Conservation (phyloP, 208 protist genomes). For the Wallacemonas sp. region DNA sequence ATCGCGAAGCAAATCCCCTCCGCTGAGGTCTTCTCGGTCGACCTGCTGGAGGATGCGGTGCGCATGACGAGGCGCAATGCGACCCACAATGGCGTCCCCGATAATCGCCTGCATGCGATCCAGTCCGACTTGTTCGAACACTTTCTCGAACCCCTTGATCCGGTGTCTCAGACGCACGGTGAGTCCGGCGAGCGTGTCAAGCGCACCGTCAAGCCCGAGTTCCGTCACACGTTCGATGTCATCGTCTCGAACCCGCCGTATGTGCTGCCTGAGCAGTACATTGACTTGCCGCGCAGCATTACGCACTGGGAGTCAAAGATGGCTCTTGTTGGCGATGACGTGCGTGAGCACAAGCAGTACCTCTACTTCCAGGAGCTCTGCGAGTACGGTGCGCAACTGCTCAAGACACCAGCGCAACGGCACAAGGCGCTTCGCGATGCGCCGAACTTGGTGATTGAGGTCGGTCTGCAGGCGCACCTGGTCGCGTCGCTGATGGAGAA, state of each 20-base stretch:
- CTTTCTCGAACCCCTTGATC: conserved; percentile 33
- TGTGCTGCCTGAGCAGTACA: conserved; percentile 79
- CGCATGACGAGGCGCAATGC: conserved; percentile 53
- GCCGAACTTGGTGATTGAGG: conserved; percentile 78
- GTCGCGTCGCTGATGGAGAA: conserved; percentile 83
- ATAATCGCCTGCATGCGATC: conserved; percentile 43
- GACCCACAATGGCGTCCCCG: conserved; percentile 49
- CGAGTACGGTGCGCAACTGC: conserved; percentile 51
- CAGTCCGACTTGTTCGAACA: conserved; percentile 81
- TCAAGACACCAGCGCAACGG: conserved; percentile 53
- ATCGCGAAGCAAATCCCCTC: conserved; percentile 68
- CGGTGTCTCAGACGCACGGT: background rate
- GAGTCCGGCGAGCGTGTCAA: background rate
- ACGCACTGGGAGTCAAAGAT: conserved; percentile 80
- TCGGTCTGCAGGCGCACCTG: conserved; percentile 71
- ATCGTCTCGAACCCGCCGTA: conserved; percentile 90
- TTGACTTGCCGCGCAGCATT: conserved; percentile 52
- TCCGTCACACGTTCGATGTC: conserved; percentile 64
- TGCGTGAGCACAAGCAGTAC: conserved; percentile 64
- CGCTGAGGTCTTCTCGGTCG: conserved; percentile 57
- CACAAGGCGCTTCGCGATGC: conserved; percentile 29
- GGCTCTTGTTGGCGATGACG: conserved; percentile 81
- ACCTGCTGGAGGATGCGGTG: conserved; percentile 65
- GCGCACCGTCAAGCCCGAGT: background rate
- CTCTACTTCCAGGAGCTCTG: conserved; percentile 89